phyloP scores from a whole-genome alignment of 1,284 basidiomycete species.

The Ustilago hordei region DNA sequence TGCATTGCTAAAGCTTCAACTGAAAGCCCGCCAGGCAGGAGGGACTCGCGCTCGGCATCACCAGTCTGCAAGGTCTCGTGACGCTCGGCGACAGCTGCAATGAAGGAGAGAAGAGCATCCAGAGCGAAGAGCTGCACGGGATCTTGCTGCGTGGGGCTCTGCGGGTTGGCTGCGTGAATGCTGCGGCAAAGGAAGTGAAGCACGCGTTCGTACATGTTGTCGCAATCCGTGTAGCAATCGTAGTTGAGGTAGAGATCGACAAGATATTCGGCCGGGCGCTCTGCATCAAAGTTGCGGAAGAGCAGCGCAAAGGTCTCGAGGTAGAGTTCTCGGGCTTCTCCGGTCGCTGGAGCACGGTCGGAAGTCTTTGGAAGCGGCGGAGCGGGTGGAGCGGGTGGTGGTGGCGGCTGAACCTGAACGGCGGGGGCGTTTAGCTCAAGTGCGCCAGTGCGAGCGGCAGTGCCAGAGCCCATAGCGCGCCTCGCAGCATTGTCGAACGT shows the following conservation, averaged over 20 bases:
- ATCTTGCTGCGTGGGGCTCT: slow-evolving; percentile 84
- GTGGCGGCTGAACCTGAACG: slow-evolving; percentile 69
- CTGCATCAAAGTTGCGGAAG: slow-evolving; percentile 71
- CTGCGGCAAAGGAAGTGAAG: slow-evolving; percentile 81
- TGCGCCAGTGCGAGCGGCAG: slow-evolving; percentile 27
- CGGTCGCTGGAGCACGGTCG: slow-evolving; percentile 75
- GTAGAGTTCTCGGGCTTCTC: slow-evolving; percentile 88
- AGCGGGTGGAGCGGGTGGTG: slow-evolving; percentile 73
- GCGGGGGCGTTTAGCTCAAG: slow-evolving; percentile 14
- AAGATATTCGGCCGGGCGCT: slow-evolving; percentile 80
- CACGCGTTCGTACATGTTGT: slow-evolving; percentile 93
- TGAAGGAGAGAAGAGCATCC: slow-evolving; percentile 86
- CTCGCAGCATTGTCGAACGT: slow-evolving; percentile 67
- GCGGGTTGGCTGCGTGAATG: slow-evolving; percentile 71
- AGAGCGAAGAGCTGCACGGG: slow-evolving; percentile 87
- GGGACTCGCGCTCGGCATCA: slow-evolving; percentile 10
- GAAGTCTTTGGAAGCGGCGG: slow-evolving; percentile 73
- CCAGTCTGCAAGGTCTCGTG: slow-evolving; percentile 74
- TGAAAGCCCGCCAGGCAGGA: slow-evolving; percentile 70
- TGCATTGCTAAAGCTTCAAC: slow-evolving; percentile 76
- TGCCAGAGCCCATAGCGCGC: slow-evolving; percentile 32
- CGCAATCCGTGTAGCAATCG: slow-evolving; percentile 95
- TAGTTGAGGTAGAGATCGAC: slow-evolving; percentile 96
- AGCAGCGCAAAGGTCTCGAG: slow-evolving; percentile 88
- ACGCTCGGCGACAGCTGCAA: slow-evolving; percentile 87